Percentiles rank a stretch among this genome's conserved stretches.
These are phyloP conservation scores for Rhododendron griersonianum DNA, from an alignment of 148 eudicot species.

Conservation along the genomic window DNA sequence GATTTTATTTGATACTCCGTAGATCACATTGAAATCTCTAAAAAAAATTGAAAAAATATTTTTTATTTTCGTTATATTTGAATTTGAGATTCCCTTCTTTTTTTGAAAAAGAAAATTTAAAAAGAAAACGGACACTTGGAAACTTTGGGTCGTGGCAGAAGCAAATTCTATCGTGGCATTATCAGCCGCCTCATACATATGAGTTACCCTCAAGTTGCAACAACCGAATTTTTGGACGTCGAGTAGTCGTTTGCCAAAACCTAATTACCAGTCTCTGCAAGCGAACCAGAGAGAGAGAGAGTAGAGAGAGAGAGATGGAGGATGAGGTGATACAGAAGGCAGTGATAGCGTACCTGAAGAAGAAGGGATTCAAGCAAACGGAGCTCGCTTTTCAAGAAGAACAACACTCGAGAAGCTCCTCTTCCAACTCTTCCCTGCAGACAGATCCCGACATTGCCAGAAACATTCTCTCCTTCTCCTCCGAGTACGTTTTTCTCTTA, in stretches of 20 bases:
- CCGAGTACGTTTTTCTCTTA: constrained; percentile 34
- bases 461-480: constrained; percentile 52
- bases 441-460: constrained; percentile 65
- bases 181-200: no score
- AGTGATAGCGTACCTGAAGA: constrained; percentile 72
- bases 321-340: constrained; percentile 77
- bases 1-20: no score
- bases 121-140: no score
- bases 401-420: constrained; percentile 39
- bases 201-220: no score
- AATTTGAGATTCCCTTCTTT: no score
- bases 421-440: constrained; percentile 42
- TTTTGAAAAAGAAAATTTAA: no score
- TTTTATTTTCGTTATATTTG: no score
- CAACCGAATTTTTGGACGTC: no score
- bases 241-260: not conserved
- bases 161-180: no score
- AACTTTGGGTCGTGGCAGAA: no score
- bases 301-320: constrained; percentile 1
- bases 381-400: constrained; percentile 81
- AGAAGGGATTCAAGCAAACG: constrained; percentile 80
- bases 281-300: not conserved
- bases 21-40: no score
- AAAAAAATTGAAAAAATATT: no score
- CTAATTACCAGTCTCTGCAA: not conserved